Evolutionary conservation across 495 filamentous ascomycete genomes (phyloP).

Genomic region (Xylaria venustula): DNA sequence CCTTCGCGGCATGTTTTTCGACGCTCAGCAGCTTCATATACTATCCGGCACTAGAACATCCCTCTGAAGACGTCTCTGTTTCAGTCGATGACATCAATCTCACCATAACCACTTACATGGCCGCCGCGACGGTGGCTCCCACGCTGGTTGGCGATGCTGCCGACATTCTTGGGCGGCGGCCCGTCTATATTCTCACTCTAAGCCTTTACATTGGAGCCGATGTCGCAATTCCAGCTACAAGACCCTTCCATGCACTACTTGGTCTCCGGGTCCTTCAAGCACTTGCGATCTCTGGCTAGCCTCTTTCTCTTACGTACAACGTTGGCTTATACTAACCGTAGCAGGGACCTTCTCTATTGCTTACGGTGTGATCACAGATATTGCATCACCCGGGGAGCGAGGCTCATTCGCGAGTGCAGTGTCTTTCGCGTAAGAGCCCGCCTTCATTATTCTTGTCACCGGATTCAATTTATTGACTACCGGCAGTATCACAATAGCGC

Average conservation of each 20-base stretch:
- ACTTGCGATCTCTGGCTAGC: constrained; percentile 39
- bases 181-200: constrained; percentile 48
- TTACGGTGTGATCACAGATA: constrained; percentile 39
- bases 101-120: constrained; percentile 48
- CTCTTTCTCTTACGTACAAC: background rate
- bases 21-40: constrained; percentile 45
- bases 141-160: constrained; percentile 49
- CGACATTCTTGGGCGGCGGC: constrained; percentile 47
- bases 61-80: constrained; percentile 46
- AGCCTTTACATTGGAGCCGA: constrained; percentile 48
- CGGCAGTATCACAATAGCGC: constrained; percentile 17
- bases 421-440: constrained; percentile 16
- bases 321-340: background rate
- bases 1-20: too few species aligned
- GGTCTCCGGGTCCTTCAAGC: constrained; percentile 49
- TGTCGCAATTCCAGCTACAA: constrained; percentile 41
- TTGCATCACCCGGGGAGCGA: constrained; percentile 42
- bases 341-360: constrained; percentile 20
- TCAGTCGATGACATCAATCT: constrained; percentile 50
- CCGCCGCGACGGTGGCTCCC: constrained; percentile 50
- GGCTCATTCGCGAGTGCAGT: constrained; percentile 43
- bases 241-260: constrained; percentile 44
- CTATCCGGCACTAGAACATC: constrained; percentile 53
- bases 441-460: background rate
- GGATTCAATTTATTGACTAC: background rate